Evolutionary conservation across 2,329 filamentous ascomycete species (phyloP).

Genomic region (Arachnopeziza araneosa): DNA sequence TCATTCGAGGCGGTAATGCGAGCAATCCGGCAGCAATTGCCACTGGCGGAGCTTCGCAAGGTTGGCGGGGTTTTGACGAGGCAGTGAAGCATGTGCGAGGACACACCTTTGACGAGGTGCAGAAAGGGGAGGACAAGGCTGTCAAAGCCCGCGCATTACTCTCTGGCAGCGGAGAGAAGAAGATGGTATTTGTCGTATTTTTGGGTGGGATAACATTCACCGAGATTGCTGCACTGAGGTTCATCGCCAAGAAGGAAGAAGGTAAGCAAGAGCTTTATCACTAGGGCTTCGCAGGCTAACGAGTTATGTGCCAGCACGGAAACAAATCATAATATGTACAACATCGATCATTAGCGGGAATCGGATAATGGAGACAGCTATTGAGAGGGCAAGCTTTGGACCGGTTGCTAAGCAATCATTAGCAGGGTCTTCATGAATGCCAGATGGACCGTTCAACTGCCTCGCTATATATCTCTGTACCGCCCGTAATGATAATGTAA

Average conservation of each 20-base stretch:
- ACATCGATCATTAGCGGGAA: constrained; percentile 89
- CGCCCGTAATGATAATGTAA: background rate
- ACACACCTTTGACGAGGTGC: constrained; percentile 83
- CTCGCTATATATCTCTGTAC: background rate
- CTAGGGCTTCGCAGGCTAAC: background rate
- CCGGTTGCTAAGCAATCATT: background rate
- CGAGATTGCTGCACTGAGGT: constrained; percentile 89
- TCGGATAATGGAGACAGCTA: constrained; percentile 78
- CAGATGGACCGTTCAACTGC: background rate
- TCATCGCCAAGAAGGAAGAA: constrained; percentile 80
- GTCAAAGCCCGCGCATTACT: constrained; percentile 80
- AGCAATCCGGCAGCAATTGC: constrained; percentile 41
- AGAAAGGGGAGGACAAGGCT: constrained; percentile 89
- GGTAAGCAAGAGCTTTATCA: constrained; percentile 34
- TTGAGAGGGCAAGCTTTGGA: constrained; percentile 49
- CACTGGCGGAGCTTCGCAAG: constrained; percentile 59
- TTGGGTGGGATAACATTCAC: constrained; percentile 95
- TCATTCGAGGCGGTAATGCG: constrained; percentile 57
- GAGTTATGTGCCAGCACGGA: constrained; percentile 46
- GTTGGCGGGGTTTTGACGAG: constrained; percentile 93
- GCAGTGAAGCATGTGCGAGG: constrained; percentile 81
- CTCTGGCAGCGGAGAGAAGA: constrained; percentile 67
- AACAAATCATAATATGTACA: constrained; percentile 85
- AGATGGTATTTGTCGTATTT: constrained; percentile 94
- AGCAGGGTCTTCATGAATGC: background rate